Conservation (phyloP, 495 filamentous ascomycete genomes). For the Bacidia gigantensis region DNA sequence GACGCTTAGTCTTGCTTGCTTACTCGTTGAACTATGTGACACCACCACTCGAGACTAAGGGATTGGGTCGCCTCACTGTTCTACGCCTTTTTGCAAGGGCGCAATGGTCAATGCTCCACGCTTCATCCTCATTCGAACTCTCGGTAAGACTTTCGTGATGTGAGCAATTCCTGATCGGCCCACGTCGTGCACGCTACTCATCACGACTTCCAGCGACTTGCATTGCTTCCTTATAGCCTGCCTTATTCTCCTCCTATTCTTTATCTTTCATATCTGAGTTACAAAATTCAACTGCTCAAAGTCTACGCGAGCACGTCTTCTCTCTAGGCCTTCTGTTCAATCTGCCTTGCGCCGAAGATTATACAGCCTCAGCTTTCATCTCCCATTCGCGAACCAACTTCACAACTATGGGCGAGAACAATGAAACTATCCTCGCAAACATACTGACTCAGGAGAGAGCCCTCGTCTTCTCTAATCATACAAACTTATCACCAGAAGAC, state of each 20-base stretch:
- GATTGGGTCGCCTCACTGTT: background rate
- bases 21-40: background rate
- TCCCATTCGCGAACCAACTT: background rate
- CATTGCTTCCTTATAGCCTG: background rate
- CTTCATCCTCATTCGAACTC: background rate
- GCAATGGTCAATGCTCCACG: background rate
- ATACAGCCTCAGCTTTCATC: background rate
- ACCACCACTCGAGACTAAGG: background rate
- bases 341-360: background rate
- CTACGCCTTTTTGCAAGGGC: background rate
- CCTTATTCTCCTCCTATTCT: background rate
- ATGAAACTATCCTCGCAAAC: slow-evolving; percentile 1
- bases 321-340: too few species aligned
- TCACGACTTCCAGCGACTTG: background rate
- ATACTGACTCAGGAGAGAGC: background rate
- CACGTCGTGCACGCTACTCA: too few species aligned
- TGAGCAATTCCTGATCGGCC: background rate
- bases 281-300: background rate
- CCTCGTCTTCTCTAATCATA: slow-evolving; percentile 1
- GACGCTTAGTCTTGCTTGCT: background rate
- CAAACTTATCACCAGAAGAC: background rate
- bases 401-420: background rate
- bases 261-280: background rate
- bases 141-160: background rate
- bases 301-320: background rate